Evolutionary conservation across 768 basidiomycete species (phyloP).

Genomic region (Lactarius hatsudake): DNA sequence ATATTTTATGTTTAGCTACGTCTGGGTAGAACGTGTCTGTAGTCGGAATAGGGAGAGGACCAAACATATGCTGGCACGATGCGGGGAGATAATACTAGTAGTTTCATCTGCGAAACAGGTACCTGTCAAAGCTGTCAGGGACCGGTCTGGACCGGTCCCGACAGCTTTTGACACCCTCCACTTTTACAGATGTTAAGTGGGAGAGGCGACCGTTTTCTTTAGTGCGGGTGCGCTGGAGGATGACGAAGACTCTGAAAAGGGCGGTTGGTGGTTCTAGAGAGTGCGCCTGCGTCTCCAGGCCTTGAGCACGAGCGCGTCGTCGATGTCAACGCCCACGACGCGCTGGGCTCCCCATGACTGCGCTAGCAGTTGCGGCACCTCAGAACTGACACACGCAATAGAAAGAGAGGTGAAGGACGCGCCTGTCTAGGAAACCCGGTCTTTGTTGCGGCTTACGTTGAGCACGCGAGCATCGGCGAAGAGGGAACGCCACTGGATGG

Average conservation of each 20-base stretch:
- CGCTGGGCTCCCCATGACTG: conserved; percentile 59
- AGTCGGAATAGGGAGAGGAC: conserved; percentile 66
- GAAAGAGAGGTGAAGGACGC: conserved; percentile 27
- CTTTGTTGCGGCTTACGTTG: conserved; percentile 25
- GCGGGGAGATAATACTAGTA: conserved; percentile 62
- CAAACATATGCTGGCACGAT: conserved; percentile 74
- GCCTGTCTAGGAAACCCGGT: conserved; percentile 22
- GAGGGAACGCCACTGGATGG: conserved; percentile 57
- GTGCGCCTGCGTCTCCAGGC: conserved; percentile 72
- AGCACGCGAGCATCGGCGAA: conserved; percentile 14
- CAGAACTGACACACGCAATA: not conserved
- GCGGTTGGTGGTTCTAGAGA: conserved; percentile 68
- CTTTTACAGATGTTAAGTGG: no score
- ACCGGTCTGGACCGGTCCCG: no score
- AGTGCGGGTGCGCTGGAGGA: not conserved
- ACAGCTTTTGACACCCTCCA: no score
- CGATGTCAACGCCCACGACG: conserved; percentile 85
- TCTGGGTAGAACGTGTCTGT: conserved; percentile 31
- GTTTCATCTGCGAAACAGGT: no score
- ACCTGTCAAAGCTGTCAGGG: no score
- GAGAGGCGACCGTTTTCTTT: conserved; percentile 26
- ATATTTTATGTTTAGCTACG: conserved; percentile 41
- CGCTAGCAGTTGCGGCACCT: conserved; percentile 40
- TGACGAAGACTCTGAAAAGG: conserved; percentile 31
- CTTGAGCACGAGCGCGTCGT: conserved; percentile 61